Percentiles rank a stretch among this genome's conserved stretches.
These are phyloP conservation scores for Saccharomycopsis crataegensis DNA, from an alignment of 1,139 yeast species.

Conservation along the genomic window DNA sequence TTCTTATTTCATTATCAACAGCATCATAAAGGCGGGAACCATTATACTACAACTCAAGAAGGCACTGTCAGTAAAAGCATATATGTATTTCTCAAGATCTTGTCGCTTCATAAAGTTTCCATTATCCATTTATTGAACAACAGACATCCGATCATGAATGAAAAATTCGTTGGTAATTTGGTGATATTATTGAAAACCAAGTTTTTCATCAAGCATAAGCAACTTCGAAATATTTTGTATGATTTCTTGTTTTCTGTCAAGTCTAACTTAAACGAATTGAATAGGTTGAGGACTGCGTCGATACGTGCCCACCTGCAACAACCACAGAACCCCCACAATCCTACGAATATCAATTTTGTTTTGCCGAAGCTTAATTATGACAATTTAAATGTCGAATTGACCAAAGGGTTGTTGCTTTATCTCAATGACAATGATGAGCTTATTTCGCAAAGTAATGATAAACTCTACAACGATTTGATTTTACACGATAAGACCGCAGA, in stretches of 20 bases:
- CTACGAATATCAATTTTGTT: constrained; percentile 15
- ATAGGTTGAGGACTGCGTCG: neutral
- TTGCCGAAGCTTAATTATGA: constrained; percentile 17
- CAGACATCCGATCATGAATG: constrained; percentile 6
- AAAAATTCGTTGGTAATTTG: constrained; percentile 26
- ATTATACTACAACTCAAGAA: neutral
- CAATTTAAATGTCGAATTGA: constrained; percentile 13
- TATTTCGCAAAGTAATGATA: constrained; percentile 18
- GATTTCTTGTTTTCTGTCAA: constrained; percentile 47
- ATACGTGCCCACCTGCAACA: too few relatives aligned
- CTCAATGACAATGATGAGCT: constrained; percentile 19
- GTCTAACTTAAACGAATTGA: constrained; percentile 15
- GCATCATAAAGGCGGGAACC: neutral
- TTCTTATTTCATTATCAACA: neutral
- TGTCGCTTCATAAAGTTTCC: constrained; percentile 41
- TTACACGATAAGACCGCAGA: constrained; percentile 29
- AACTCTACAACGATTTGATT: constrained; percentile 26
- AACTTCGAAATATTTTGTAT: constrained; percentile 42
- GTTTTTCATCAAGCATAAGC: constrained; percentile 36
- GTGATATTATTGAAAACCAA: constrained; percentile 35
- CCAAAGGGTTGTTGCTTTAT: constrained; percentile 6
- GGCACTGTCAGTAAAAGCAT: constrained; percentile 21
- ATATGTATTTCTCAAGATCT: constrained; percentile 36
- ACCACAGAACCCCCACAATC: neutral
- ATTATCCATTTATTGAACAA: constrained; percentile 12